These are phyloP conservation scores for Cyberlindnera lachancei DNA, from an alignment of 805 yeast genomes.

Conservation along the genomic window DNA sequence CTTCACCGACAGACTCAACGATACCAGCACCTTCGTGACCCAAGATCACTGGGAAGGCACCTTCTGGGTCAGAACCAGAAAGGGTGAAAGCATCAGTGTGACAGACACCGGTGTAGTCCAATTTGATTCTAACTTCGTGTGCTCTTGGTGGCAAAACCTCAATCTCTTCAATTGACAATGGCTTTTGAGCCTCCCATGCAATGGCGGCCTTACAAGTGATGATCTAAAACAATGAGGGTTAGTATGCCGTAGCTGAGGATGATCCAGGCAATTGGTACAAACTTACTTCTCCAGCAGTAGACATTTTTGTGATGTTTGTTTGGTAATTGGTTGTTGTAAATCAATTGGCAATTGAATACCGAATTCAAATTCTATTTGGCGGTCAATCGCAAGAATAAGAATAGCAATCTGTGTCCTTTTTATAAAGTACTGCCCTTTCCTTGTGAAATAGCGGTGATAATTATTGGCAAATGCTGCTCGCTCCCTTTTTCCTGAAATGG, in stretches of 20 bases:
- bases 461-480: too few relatives aligned
- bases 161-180: constrained; percentile 74
- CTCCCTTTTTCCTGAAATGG: too few relatives aligned
- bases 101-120: constrained; percentile 88
- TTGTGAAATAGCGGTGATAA: too few relatives aligned
- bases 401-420: too few relatives aligned
- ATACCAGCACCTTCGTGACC: constrained; percentile 99
- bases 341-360: too few relatives aligned
- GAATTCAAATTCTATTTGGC: too few relatives aligned
- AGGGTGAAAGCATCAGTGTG: constrained; percentile 98
- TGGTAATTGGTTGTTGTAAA: background rate
- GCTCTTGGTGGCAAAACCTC: constrained; percentile 93
- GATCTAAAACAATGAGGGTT: too few relatives aligned
- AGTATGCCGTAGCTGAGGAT: too few relatives aligned
- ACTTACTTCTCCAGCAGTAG: constrained; percentile 10
- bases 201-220: constrained; percentile 93
- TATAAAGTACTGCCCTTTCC: too few relatives aligned
- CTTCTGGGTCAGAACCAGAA: constrained; percentile 94
- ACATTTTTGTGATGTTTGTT: constrained; percentile 3
- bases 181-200: constrained; percentile 92
- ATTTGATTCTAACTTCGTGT: constrained; percentile 92
- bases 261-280: too few relatives aligned
- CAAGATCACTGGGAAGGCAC: constrained; percentile 83
- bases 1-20: constrained; percentile 93
- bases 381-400: too few relatives aligned